Conservation (phyloP, 768 basidiomycete genomes). For the Agrocybe chaxingu region DNA sequence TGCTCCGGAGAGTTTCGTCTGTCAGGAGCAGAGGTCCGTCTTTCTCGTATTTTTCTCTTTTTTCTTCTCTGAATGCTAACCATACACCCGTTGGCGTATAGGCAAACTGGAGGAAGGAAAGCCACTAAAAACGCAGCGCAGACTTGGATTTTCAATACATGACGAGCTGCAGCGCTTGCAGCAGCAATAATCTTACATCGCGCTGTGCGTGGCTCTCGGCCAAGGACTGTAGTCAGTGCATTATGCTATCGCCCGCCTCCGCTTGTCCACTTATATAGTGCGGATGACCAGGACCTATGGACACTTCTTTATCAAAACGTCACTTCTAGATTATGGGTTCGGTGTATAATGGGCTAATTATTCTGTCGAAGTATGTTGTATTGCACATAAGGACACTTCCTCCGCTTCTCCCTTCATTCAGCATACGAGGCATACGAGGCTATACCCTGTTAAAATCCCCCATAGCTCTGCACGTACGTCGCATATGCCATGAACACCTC, state of each 20-base stretch:
- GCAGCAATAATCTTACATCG: conserved; percentile 5
- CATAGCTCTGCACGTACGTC: not conserved
- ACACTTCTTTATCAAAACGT: no score
- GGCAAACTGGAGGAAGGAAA: conserved; percentile 85
- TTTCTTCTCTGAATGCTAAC: not conserved
- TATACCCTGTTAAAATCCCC: not conserved
- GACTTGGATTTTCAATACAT: conserved; percentile 81
- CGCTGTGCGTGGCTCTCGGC: not conserved
- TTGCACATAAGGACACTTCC: no score
- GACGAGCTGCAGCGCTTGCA: conserved; percentile 49
- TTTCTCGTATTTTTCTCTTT: conserved; percentile 3
- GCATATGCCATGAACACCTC: not conserved
- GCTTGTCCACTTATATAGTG: no score
- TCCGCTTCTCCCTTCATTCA: no score
- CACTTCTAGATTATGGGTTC: no score
- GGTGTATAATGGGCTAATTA: no score
- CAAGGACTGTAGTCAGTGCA: no score
- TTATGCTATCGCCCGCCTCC: no score
- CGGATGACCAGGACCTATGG: no score
- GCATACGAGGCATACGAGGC: no score
- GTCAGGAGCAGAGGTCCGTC: conserved; percentile 86
- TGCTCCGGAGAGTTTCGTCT: conserved; percentile 96
- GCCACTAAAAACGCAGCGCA: conserved; percentile 87
- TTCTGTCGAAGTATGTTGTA: no score
- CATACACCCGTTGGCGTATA: conserved; percentile 20